Conservation (phyloP, 306 rosid species). For the Rosa persica region DNA sequence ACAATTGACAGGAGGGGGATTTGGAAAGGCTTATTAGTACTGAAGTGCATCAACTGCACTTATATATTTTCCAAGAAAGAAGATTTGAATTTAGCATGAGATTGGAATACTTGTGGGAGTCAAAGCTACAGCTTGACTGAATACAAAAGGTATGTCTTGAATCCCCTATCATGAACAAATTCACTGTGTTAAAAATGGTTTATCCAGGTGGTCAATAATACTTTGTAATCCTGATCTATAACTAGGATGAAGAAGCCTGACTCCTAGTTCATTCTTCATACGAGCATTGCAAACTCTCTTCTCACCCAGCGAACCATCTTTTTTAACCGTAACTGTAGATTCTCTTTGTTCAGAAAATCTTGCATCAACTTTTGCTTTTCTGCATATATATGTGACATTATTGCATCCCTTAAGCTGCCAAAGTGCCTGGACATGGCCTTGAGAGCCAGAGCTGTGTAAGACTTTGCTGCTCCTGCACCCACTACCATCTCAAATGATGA, state of each 20-base stretch:
- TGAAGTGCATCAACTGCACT: not conserved
- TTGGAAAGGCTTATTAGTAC: not conserved
- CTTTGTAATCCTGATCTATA: conserved; percentile 65
- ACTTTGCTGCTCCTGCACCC: conserved; percentile 68
- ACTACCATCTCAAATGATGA: conserved; percentile 66
- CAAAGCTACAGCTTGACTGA: not conserved
- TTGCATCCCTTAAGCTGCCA: conserved; percentile 64
- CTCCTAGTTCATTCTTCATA: conserved; percentile 70
- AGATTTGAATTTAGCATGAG: not conserved
- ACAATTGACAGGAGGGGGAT: not conserved
- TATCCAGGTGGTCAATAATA: conserved; percentile 57
- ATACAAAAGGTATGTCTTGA: not conserved
- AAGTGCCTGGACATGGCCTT: conserved; percentile 86
- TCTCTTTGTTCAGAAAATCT: conserved; percentile 30
- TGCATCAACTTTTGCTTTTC: conserved; percentile 56
- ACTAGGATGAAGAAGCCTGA: conserved; percentile 62
- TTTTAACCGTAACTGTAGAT: not conserved
- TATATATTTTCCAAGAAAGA: not conserved
- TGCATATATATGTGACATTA: conserved; percentile 49
- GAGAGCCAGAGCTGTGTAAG: conserved; percentile 73
- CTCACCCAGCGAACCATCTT: conserved; percentile 38
- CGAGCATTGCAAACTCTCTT: conserved; percentile 68
- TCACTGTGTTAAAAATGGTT: conserved; percentile 25
- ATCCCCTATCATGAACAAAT: not conserved
- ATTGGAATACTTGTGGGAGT: not conserved